Conservation (phyloP, 2,329 filamentous ascomycete genomes). For the Leptographium galeiforme region DNA sequence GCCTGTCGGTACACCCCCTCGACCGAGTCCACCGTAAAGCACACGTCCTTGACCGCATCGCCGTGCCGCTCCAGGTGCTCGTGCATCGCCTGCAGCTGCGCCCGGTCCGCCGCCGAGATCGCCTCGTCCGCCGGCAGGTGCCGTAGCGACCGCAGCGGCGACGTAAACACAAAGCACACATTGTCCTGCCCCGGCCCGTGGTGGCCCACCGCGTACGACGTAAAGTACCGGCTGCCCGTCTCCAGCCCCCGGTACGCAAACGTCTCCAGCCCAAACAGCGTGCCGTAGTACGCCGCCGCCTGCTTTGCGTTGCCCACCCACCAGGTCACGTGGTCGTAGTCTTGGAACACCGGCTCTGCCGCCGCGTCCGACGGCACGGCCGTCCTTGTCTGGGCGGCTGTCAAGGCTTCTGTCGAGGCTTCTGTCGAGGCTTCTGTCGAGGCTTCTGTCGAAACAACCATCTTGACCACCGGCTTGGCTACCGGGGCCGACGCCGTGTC, state of each 20-base stretch:
- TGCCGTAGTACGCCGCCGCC: slow-evolving; percentile 77
- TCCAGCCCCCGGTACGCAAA: slow-evolving; percentile 81
- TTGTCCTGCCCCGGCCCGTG: slow-evolving; percentile 24
- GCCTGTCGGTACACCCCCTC: slow-evolving; percentile 66
- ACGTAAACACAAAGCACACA: slow-evolving; percentile 74
- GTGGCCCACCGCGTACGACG: slow-evolving; percentile 74
- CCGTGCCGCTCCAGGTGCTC: slow-evolving; percentile 75
- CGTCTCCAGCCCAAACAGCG: slow-evolving; percentile 71
- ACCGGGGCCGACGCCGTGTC: slow-evolving; percentile 17
- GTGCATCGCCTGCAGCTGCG: slow-evolving; percentile 61
- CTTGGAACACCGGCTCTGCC: slow-evolving; percentile 46
- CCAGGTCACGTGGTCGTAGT: slow-evolving; percentile 91
- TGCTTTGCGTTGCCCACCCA: slow-evolving; percentile 97
- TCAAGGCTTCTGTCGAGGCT: no score
- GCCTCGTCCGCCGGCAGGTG: slow-evolving; percentile 44
- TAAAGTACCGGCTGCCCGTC: slow-evolving; percentile 67
- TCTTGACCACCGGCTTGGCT: background rate
- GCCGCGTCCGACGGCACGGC: background rate
- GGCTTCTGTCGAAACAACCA: background rate
- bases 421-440: no score
- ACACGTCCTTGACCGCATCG: slow-evolving; percentile 88
- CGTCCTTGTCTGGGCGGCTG: background rate
- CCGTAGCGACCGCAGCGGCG: slow-evolving; percentile 53
- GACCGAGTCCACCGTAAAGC: slow-evolving; percentile 87
- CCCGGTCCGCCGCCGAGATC: slow-evolving; percentile 49